Evolutionary conservation across 2,329 filamentous ascomycete species (phyloP), one percentile per base, ranked within the genome.

Genomic region (Xylogone sp.): DNA sequence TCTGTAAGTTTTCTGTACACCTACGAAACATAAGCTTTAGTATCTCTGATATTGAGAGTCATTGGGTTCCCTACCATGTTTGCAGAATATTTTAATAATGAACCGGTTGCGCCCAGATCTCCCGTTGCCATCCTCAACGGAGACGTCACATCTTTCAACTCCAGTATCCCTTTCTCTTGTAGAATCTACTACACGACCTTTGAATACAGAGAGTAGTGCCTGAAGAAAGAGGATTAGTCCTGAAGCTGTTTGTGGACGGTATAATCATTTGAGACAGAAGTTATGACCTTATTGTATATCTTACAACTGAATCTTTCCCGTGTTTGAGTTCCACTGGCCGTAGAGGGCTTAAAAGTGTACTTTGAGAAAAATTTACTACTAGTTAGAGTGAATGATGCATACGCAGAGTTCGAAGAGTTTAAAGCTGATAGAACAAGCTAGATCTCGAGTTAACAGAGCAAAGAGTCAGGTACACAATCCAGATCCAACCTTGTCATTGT

Each of bases 371-470:
- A 92, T 39, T 81, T 78, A 57, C 74, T 79, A 42, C 81, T 78
- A 43, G 85, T 75, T 49, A 92, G 82, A 7, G 79, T 79, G 61
- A 90, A 85, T 53, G 85, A 86, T 21, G 86, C 84, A 66, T 92
- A 92, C 18, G 87, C 87, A 3, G 88, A 90, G 64, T 89, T 90
- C 51, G 88, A 89, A n/a, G 81, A 80, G 66, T 93, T 93, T 56
- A 93, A 73, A 13, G 88, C 83, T 13, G 87, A 90, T 50, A 93
- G 75, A 3, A 85, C 76, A 57, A 93, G 78, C 88, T 89, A 55
- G 29, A 46, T 45, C 44, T 47, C 46, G 46, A 27, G 24, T 43
- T 24, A 19, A n/a, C 24, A 27, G 24, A 10, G 10, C 5, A 24
- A 22, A 21, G 34, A 12, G 42, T 18, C 13, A 20, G n/a, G 44